phyloP scores from a whole-genome alignment of 495 filamentous ascomycete genomes.

The Bryoglossum gracile region DNA sequence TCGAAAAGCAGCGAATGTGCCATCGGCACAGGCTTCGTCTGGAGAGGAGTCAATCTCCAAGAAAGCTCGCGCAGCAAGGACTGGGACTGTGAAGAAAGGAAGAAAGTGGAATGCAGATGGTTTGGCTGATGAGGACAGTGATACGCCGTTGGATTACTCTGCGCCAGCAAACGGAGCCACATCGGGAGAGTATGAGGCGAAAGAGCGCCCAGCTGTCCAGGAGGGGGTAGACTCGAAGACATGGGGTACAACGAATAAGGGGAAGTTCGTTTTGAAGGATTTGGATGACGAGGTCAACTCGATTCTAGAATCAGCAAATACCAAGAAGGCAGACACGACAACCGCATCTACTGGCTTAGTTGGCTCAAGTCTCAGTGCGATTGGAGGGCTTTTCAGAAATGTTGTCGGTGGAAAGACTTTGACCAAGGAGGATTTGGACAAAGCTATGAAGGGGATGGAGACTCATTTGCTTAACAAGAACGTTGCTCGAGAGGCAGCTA shows the following conservation, averaged over 20 bases:
- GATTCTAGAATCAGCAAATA: constrained; percentile 53
- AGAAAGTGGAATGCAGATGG: constrained; percentile 90
- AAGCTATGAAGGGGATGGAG: constrained; percentile 91
- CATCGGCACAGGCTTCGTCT: constrained; percentile 65
- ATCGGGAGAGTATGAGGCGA: constrained; percentile 39
- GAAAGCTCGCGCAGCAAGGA: constrained; percentile 25
- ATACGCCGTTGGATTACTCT: constrained; percentile 81
- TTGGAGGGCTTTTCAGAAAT: constrained; percentile 84
- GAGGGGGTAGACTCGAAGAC: constrained; percentile 69
- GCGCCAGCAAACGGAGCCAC: constrained; percentile 46
- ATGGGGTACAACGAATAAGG: constrained; percentile 81
- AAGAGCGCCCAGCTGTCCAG: constrained; percentile 39
- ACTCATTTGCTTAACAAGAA: constrained; percentile 94
- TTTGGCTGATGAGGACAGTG: constrained; percentile 77
- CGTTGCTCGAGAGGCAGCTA: constrained; percentile 87
- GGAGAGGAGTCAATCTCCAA: constrained; percentile 71
- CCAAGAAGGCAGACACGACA: constrained; percentile 27
- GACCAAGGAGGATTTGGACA: constrained; percentile 78
- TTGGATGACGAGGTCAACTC: constrained; percentile 88
- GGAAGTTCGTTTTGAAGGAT: constrained; percentile 90
- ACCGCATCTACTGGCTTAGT: constrained; percentile 53
- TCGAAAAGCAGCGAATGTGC: constrained; percentile 60
- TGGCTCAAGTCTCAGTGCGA: constrained; percentile 66
- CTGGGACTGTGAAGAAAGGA: constrained; percentile 67
- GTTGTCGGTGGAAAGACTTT: constrained; percentile 89